A percentile compares a stretch with the other conserved stretches of the same genome.
phyloP scores from a whole-genome alignment of 2,329 filamentous ascomycete species.

The Calonectria pseudoreteaudii region DNA sequence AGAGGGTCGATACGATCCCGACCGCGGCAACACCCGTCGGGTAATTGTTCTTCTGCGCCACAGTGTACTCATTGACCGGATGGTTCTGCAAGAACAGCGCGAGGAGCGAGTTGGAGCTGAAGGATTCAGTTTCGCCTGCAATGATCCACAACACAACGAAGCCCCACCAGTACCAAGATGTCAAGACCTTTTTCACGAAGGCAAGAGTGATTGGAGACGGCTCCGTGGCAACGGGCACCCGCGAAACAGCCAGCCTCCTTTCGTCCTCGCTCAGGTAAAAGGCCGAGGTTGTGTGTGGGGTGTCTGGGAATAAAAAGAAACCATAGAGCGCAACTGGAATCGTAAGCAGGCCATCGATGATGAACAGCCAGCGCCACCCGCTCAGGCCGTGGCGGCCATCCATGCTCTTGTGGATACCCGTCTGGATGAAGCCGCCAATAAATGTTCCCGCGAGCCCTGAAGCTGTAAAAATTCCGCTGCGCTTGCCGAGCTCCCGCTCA shows the following conservation, averaged over 20 bases:
- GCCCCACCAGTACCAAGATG: constrained; percentile 74
- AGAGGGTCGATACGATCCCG: constrained; percentile 71
- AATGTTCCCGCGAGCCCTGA: constrained; percentile 68
- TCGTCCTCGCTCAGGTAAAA: constrained; percentile 59
- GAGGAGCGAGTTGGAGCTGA: constrained; percentile 72
- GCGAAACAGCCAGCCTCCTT: constrained; percentile 55
- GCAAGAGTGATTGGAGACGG: constrained; percentile 58
- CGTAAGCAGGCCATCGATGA: constrained; percentile 71
- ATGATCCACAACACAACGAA: constrained; percentile 77
- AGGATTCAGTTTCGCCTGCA: constrained; percentile 78
- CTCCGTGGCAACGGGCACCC: constrained; percentile 53
- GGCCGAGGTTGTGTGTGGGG: constrained; percentile 58
- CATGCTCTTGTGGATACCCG: constrained; percentile 66
- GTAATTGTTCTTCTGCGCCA: constrained; percentile 67
- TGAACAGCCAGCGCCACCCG: constrained; percentile 79
- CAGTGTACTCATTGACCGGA: constrained; percentile 55
- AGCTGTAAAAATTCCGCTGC: constrained; percentile 72
- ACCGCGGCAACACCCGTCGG: constrained; percentile 67
- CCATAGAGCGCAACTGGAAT: constrained; percentile 50
- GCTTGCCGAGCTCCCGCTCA: constrained; percentile 69
- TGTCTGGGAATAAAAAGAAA: constrained; percentile 53
- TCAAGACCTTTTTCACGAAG: constrained; percentile 67
- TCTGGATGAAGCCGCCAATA: constrained; percentile 67
- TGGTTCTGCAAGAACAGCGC: constrained; percentile 63
- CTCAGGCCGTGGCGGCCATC: constrained; percentile 64